Percentiles rank a stretch among this genome's conserved stretches.
These are phyloP conservation scores for Magnolia officinalis DNA, from an alignment of 164 flowering plant species.

Conservation along the genomic window DNA sequence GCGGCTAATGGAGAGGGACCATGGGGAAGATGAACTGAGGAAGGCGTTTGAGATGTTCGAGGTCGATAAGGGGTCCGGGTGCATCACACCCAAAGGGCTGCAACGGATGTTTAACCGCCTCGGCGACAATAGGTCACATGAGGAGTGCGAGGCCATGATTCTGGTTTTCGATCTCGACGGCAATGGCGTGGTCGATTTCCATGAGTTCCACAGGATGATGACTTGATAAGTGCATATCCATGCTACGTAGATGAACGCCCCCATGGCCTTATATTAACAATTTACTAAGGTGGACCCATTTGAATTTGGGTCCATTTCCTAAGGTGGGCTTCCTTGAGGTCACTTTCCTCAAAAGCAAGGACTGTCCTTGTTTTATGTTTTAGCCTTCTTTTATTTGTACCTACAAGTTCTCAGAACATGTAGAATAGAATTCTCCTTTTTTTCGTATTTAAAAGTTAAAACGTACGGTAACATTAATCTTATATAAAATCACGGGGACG, in stretches of 20 bases:
- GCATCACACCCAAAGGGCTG: conserved; percentile 70
- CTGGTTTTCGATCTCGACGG: conserved; percentile 55
- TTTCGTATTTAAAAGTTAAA: too few species aligned
- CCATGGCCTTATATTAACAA: background rate
- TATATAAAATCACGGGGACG: too few species aligned
- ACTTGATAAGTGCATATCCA: conserved; percentile 7
- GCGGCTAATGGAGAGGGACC: conserved; percentile 35
- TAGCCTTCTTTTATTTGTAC: too few species aligned
- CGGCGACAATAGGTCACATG: conserved; percentile 49
- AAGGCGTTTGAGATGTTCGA: conserved; percentile 80
- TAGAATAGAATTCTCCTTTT: too few species aligned
- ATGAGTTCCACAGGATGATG: conserved; percentile 79
- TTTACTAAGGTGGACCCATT: background rate
- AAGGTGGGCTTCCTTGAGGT: too few species aligned
- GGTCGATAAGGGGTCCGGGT: conserved; percentile 60
- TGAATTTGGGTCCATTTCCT: background rate
- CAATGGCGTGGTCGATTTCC: conserved; percentile 69
- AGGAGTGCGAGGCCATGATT: conserved; percentile 76
- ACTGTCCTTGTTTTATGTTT: too few species aligned
- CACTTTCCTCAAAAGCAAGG: too few species aligned
- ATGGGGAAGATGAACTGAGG: conserved; percentile 41
- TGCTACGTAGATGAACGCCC: background rate
- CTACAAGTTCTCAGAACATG: too few species aligned
- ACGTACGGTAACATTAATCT: too few species aligned
- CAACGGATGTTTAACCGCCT: conserved; percentile 54